Percentiles rank a stretch among this genome's conserved stretches.
phyloP scores from a whole-genome alignment of 345 rosid genomes.

The Rhizophora mangle region DNA sequence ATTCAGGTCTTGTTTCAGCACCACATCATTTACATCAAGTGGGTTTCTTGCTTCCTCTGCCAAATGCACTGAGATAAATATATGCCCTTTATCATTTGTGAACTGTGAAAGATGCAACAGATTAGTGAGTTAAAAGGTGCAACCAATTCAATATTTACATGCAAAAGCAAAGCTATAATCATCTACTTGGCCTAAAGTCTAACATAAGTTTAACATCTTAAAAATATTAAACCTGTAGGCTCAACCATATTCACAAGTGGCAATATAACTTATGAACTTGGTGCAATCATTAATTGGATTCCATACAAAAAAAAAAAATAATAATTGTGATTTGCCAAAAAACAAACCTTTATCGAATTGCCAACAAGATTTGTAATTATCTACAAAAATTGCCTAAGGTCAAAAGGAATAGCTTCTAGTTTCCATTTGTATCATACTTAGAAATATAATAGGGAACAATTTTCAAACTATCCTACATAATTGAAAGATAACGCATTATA shows the following conservation, averaged over 20 bases:
- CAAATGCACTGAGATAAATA: conserved; percentile 81
- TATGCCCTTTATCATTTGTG: conserved; percentile 73
- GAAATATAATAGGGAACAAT: too few species aligned
- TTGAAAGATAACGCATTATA: too few species aligned
- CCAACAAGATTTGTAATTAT: too few species aligned
- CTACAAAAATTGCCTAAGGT: too few species aligned
- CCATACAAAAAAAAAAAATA: background rate
- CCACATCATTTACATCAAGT: conserved; percentile 42
- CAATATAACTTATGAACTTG: background rate
- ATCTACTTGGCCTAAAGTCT: background rate
- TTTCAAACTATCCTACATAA: too few species aligned
- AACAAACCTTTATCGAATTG: conserved; percentile 73
- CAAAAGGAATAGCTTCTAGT: too few species aligned
- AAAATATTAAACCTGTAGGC: background rate
- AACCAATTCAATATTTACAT: background rate
- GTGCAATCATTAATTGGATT: background rate
- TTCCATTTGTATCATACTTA: too few species aligned
- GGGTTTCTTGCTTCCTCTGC: conserved; percentile 54
- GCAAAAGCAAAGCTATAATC: background rate
- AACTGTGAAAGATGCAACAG: conserved; percentile 48
- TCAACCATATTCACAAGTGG: background rate
- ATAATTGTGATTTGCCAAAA: background rate
- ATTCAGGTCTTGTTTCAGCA: conserved; percentile 50
- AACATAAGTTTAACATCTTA: background rate
- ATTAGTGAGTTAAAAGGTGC: conserved; percentile 10